Conservation (phyloP, 495 filamentous ascomycete species). For the Viridothelium virens region DNA sequence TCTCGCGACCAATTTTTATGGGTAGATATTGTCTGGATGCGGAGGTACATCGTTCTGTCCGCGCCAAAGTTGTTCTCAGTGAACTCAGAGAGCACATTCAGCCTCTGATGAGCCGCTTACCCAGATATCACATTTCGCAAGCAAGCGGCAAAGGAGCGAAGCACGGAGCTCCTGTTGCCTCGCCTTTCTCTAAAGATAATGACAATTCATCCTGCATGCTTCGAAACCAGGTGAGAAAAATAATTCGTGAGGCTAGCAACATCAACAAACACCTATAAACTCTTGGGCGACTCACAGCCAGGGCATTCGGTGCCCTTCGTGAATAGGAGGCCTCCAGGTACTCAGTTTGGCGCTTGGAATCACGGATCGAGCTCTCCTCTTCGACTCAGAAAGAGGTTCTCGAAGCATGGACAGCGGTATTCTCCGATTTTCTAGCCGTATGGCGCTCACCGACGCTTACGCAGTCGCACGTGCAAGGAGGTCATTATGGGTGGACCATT, state of each 20-base stretch:
- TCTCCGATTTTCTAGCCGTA: no score
- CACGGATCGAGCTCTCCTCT: no score
- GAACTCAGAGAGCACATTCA: constrained; percentile 12
- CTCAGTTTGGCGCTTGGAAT: no score
- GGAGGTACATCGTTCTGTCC: constrained; percentile 7
- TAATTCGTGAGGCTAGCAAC: constrained; percentile 11
- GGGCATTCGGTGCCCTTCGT: not conserved
- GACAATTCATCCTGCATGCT: not conserved
- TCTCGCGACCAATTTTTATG: constrained; percentile 13
- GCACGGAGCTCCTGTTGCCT: not conserved
- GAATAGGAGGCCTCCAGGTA: no score
- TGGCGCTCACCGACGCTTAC: no score
- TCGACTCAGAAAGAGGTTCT: no score
- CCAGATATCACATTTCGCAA: constrained; percentile 2
- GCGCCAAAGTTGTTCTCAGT: constrained; percentile 12
- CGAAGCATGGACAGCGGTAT: no score
- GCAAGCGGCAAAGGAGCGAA: not conserved
- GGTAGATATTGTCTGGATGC: constrained; percentile 12
- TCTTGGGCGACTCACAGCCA: not conserved
- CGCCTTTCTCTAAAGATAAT: not conserved
- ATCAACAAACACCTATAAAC: constrained; percentile 6
- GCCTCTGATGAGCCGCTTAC: constrained; percentile 5
- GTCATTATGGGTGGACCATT: no score
- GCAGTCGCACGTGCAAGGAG: no score
- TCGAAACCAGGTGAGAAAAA: constrained; percentile 12